Percentiles rank a stretch among this genome's conserved stretches.
phyloP scores from a whole-genome alignment of 2,329 filamentous ascomycete genomes.

The Mariannaea sp. region DNA sequence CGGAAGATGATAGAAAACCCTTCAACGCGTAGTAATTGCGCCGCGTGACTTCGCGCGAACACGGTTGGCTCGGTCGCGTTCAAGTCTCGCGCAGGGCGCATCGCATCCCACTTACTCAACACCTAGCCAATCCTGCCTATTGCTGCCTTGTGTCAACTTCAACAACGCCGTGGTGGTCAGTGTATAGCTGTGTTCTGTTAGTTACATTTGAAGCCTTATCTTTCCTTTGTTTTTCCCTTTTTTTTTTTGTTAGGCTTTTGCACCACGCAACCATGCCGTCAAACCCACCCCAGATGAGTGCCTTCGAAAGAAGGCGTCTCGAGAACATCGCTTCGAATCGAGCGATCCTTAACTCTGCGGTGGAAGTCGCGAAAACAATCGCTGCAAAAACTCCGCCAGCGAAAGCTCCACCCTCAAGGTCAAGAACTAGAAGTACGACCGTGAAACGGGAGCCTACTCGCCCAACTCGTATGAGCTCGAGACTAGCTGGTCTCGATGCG shows the following conservation, averaged over 20 bases:
- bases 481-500: conserved; percentile 60
- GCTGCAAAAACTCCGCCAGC: conserved; percentile 62
- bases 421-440: conserved; percentile 45
- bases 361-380: conserved; percentile 71
- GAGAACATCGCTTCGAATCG: conserved; percentile 89
- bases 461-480: conserved; percentile 62
- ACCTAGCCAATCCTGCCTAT: neutral
- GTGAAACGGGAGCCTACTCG: conserved; percentile 53
- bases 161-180: too few species aligned
- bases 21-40: conserved; percentile 15
- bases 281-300: conserved; percentile 69
- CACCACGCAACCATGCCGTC: too few species aligned
- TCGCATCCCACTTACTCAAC: conserved; percentile 5
- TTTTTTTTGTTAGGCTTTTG: neutral
- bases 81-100: conserved; percentile 10
- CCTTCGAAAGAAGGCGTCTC: conserved; percentile 82
- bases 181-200: neutral
- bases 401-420: conserved; percentile 46
- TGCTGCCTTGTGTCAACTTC: neutral
- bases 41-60: conserved; percentile 43
- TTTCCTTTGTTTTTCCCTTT: neutral
- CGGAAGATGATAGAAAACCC: conserved; percentile 25
- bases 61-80: conserved; percentile 35
- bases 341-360: conserved; percentile 77
- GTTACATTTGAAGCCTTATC: neutral